Conservation (phyloP, 495 filamentous ascomycete species). For the Lichenothelia convexa region DNA sequence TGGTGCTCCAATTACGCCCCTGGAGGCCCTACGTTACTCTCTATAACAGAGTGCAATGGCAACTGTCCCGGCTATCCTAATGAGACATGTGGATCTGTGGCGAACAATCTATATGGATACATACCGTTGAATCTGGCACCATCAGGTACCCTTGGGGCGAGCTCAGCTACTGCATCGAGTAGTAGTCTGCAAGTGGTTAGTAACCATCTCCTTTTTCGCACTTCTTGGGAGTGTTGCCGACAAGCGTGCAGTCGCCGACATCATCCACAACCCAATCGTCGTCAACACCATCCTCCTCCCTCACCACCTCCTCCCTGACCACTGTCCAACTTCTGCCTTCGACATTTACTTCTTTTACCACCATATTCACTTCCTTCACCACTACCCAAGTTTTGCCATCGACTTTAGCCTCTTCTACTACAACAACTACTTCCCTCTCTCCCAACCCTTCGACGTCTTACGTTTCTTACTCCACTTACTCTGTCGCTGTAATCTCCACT, state of each 20-base stretch:
- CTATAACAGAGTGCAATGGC: constrained; percentile 31
- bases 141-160: constrained; percentile 26
- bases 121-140: constrained; percentile 26
- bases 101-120: constrained; percentile 40
- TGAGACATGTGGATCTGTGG: constrained; percentile 42
- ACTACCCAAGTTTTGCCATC: too few species aligned
- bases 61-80: constrained; percentile 47
- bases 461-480: too few species aligned
- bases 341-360: too few species aligned
- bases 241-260: constrained; percentile 9
- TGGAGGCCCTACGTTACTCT: constrained; percentile 22
- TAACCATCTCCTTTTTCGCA: not conserved
- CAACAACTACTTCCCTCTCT: too few species aligned
- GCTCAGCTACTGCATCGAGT: constrained; percentile 3
- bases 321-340: too few species aligned
- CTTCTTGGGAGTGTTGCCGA: constrained; percentile 9
- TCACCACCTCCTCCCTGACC: not conserved
- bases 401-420: too few species aligned
- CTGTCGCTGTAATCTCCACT: too few species aligned
- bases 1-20: constrained; percentile 65
- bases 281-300: not conserved
- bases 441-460: too few species aligned
- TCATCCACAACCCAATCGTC: not conserved
- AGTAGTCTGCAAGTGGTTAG: constrained; percentile 5
- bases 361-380: too few species aligned